A percentile compares a stretch with the other conserved stretches of the same genome.
Evolutionary conservation across 2,329 filamentous ascomycete genomes (phyloP).

Genomic region (Colletotrichum sp.): DNA sequence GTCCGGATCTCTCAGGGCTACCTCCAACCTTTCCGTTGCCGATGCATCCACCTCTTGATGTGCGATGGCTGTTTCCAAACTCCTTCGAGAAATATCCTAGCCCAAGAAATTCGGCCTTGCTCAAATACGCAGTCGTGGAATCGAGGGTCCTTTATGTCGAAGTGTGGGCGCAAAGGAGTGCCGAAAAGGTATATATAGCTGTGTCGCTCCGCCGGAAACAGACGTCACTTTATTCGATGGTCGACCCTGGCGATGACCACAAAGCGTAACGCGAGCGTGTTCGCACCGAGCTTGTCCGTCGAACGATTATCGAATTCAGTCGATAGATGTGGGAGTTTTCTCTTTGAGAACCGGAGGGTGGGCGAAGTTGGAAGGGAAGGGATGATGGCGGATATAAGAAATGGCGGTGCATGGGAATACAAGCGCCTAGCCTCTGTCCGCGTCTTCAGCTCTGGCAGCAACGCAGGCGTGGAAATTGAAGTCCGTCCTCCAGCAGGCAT

Average conservation of each 20-base stretch:
- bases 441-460: not conserved
- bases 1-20: not conserved
- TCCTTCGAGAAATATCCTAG: not conserved
- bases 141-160: not conserved
- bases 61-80: not conserved
- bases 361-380: not conserved
- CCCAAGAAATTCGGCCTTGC: not conserved
- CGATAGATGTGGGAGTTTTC: not conserved
- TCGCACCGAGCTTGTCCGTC: not conserved
- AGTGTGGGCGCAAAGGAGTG: too few relatives aligned
- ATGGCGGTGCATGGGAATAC: not conserved
- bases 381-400: not conserved
- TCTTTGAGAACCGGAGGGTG: not conserved
- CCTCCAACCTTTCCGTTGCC: not conserved
- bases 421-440: not conserved
- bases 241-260: not conserved
- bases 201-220: not conserved
- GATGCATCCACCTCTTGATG: not conserved
- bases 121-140: not conserved
- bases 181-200: not conserved
- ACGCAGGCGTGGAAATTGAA: constrained; percentile 2
- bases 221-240: not conserved
- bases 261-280: not conserved
- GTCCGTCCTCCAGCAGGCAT: constrained; percentile 9
- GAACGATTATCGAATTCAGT: not conserved